A percentile compares a stretch with the other conserved stretches of the same genome.
Evolutionary conservation across 2,329 filamentous ascomycete genomes (phyloP).

Genomic region (Colletotrichum endophyticum): DNA sequence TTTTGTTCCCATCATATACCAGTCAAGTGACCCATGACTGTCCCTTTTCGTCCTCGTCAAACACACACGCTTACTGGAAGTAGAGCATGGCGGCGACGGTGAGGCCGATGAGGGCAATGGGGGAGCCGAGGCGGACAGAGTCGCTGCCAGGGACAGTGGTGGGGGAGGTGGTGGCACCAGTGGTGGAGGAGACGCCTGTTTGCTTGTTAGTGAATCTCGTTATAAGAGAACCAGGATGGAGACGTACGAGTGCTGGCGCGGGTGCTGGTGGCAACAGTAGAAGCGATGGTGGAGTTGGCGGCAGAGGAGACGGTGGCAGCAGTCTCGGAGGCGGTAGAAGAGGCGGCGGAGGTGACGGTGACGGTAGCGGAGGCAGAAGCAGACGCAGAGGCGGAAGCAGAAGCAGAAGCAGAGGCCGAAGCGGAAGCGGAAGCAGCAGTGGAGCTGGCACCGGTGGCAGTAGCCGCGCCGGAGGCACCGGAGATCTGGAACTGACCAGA

Average conservation of each 20-base stretch:
- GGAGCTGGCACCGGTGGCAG: slow-evolving; percentile 16
- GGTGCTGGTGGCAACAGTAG: slow-evolving; percentile 17
- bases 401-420: slow-evolving; percentile 21
- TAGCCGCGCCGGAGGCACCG: slow-evolving; percentile 25
- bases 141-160: slow-evolving; percentile 29
- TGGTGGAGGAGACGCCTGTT: slow-evolving; percentile 25
- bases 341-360: slow-evolving; percentile 18
- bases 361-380: slow-evolving; percentile 17
- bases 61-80: slow-evolving; percentile 39
- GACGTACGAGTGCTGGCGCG: slow-evolving; percentile 20
- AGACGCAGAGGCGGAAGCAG: slow-evolving; percentile 13
- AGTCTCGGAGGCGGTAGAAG: slow-evolving; percentile 15
- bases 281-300: slow-evolving; percentile 1
- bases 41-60: not conserved
- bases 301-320: slow-evolving; percentile 18
- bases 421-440: slow-evolving; percentile 8
- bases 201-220: not conserved
- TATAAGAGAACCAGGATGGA: not conserved
- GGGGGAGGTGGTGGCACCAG: slow-evolving; percentile 38
- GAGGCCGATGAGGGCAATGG: slow-evolving; percentile 44
- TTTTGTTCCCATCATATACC: slow-evolving; percentile 17
- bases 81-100: slow-evolving; percentile 44
- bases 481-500: slow-evolving; percentile 40
- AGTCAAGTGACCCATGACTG: not conserved
- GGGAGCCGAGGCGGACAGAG: slow-evolving; percentile 35